These are phyloP conservation scores for Cydonia oblonga DNA, from an alignment of 331 rosid species.

Conservation along the genomic window DNA sequence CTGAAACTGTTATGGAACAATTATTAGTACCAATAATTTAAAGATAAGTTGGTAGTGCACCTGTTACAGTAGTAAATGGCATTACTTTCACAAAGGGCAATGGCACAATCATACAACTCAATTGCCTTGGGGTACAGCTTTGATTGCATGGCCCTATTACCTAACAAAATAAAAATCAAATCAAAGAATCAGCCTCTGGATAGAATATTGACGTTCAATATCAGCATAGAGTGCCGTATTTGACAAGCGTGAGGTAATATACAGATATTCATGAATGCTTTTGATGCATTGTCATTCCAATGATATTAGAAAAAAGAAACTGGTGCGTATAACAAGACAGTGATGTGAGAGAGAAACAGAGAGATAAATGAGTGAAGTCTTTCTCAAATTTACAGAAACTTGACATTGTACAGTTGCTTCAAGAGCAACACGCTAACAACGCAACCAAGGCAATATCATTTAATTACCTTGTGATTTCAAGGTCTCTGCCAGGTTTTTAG, in stretches of 20 bases:
- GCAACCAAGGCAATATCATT: constrained; percentile 10
- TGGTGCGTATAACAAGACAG: not conserved
- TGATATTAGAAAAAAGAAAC: not conserved
- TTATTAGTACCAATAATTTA: not conserved
- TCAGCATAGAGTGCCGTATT: not conserved
- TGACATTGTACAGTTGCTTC: not conserved
- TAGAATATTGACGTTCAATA: not conserved
- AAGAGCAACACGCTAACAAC: not conserved
- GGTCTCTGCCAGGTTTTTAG: constrained; percentile 62
- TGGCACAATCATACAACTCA: constrained; percentile 72
- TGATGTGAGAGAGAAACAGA: not conserved
- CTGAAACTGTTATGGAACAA: not conserved
- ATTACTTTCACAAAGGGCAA: constrained; percentile 53
- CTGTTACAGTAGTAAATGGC: constrained; percentile 93
- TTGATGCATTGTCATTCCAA: not conserved
- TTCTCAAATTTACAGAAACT: not conserved
- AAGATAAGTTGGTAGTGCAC: constrained; percentile 27
- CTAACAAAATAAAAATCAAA: constrained; percentile 34
- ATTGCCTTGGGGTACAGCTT: constrained; percentile 52
- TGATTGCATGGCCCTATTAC: constrained; percentile 77
- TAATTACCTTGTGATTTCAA: constrained; percentile 70
- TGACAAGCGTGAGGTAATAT: not conserved
- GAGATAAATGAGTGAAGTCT: not conserved
- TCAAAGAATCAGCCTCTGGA: constrained; percentile 1
- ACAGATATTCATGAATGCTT: not conserved